Base-by-base conservation (phyloP, 805 yeast genomes). In the Metschnikowia drakensbergensis region DNA sequence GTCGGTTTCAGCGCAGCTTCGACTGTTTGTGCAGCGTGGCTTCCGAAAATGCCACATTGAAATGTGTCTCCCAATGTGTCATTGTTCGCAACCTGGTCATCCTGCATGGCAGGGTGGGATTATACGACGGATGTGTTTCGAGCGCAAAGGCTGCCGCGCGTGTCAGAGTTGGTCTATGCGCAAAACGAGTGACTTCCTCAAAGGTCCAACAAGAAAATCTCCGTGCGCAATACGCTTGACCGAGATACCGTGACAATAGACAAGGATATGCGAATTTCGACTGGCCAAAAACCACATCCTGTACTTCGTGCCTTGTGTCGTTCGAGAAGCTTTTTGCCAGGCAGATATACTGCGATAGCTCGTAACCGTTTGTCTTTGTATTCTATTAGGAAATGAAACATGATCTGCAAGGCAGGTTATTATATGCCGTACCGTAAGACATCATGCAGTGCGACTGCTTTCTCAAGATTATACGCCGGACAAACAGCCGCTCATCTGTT, bases 401-500 rank as follows among this genome's bases (percentile, higher is more conserved):
- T 31, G 17, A 13, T 13, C 31, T 31, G 43, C 43, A 40, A 23
- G 25, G 43, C 36, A 11, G 22, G 29, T 5, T 2, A 1, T 9
- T 31, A 8, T 32, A 8, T 31, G 43, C 43, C 30, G 36, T 25
- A 25, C n/a, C 30, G 23, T 11, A 31, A 40, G 5, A 31, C 13
- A 5, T 40, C 13, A 35, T 31, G 43, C 36, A 40, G 43, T 40
- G 43, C 36, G 43, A 28, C 43, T 31, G 31, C 23, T 17, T 37
- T n/a, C 11, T 11, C 7, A n/a, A 8, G 4, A 28, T 30, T 39
- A 39, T 39, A 30, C 35, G 13, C 43, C 43, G 36, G 17, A 40
- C 25, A 27, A 5, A 8, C n/a, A 11, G n/a, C 27, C 36, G 28
- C 43, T 30, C 22, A 11, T 10, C 10, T 6, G 17, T 31, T 10